phyloP scores from a whole-genome alignment of 805 yeast genomes.

The Hyphopichia homilentoma region DNA sequence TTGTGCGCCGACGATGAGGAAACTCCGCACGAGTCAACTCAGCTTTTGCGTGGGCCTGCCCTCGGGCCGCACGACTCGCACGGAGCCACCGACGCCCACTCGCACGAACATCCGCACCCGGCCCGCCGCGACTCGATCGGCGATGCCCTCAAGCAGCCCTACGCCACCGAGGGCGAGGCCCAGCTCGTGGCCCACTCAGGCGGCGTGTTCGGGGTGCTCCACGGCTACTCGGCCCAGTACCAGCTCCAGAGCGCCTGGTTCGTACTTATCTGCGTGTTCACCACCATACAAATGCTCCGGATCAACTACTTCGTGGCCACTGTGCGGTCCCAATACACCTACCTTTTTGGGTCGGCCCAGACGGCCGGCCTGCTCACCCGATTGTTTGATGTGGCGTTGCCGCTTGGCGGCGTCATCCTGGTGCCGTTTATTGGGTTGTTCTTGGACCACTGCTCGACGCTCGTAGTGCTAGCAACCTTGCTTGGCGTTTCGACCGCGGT shows the following conservation, averaged over 20 bases:
- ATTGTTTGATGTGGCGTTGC: constrained; percentile 51
- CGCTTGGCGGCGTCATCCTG: constrained; percentile 53
- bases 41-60: too few relatives aligned
- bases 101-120: constrained; percentile 4
- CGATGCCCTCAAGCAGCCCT: constrained; percentile 52
- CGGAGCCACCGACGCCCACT: constrained; percentile 20
- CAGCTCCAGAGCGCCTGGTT: constrained; percentile 56
- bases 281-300: constrained; percentile 56
- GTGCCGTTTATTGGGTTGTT: constrained; percentile 53
- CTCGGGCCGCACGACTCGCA: constrained; percentile 1
- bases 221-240: constrained; percentile 46
- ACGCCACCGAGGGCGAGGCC: constrained; percentile 48
- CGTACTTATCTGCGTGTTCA: constrained; percentile 43
- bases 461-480: constrained; percentile 38
- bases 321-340: constrained; percentile 51
- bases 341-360: constrained; percentile 35
- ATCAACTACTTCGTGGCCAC: constrained; percentile 59
- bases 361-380: constrained; percentile 40
- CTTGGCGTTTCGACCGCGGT: constrained; percentile 40
- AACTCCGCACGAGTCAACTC: background rate
- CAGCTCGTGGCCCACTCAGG: constrained; percentile 32
- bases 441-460: constrained; percentile 47
- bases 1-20: constrained; percentile 16
- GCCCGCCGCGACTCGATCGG: constrained; percentile 53
- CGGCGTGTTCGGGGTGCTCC: constrained; percentile 52